Evolutionary conservation across 306 rosid species (phyloP), one percentile per base, ranked within the genome.

Genomic region (Prunus davidiana): DNA sequence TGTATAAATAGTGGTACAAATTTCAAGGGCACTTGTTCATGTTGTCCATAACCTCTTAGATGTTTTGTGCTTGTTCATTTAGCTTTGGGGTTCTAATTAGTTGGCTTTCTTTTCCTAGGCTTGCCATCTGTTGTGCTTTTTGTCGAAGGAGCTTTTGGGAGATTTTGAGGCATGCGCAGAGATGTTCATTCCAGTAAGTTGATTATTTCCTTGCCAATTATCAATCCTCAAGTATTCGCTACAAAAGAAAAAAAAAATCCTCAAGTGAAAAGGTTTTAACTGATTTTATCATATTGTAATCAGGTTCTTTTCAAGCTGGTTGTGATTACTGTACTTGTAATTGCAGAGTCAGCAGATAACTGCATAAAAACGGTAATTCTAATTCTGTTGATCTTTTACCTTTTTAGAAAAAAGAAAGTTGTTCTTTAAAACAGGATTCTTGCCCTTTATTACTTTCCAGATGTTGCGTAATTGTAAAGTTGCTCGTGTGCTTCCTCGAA

Each of bases 271-370:
- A 72, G 72, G 20, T 56, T 83, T 76, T 76, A 76, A 70, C 77
- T 87, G 45, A 78, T 77, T 75, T 58, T 79, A 43, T 79, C 69
- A 69, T 63, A 71, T 83, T 80, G 78, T 82, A 52, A 91, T 73
- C 99, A 96, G 99, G 96, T 87, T 74, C 94, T 96, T 87, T 88
- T 96, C 93, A 96, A 96, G 98, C 88, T 96, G 83, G 99, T 96
- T 81, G 98, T 96, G 86, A 96, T 96, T 76, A 96, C 99, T 78
- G 99, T 96, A 77, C 99, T 96, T 84, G 99, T 96, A 85, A 96
- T 96, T 87, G 93, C 93, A 65, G 99, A 96, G 86, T 96, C 98
- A 78, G 94, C 99, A 19, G 99, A 96, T 84, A 91, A 87, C 84
- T 96, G 99, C 89, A 88, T 96, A 76, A 96, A 96, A 85, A 96